These are phyloP conservation scores for Amanita phalloides DNA, from an alignment of 768 basidiomycete genomes.

Conservation along the genomic window DNA sequence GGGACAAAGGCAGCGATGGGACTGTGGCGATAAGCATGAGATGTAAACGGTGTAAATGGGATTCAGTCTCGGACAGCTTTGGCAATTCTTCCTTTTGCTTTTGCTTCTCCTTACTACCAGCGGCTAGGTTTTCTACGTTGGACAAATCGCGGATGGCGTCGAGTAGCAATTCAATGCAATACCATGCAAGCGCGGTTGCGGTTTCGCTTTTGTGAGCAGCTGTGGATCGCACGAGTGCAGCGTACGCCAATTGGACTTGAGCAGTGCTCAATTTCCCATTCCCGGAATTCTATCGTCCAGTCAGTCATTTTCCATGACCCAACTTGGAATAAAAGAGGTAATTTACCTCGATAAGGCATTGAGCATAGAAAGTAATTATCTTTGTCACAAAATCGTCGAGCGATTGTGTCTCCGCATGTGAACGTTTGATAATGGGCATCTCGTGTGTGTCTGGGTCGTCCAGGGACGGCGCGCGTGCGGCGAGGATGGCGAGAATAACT, in stretches of 20 bases:
- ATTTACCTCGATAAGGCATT: constrained; percentile 58
- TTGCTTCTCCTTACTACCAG: constrained; percentile 12
- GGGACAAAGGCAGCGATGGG: constrained; percentile 44
- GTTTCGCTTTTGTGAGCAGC: constrained; percentile 3
- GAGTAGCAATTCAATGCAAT: constrained; percentile 51
- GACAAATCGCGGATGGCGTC: constrained; percentile 28
- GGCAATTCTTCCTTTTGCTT: not conserved
- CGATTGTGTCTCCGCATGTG: constrained; percentile 5
- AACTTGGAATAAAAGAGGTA: not conserved
- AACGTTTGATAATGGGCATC: not conserved
- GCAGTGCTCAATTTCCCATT: constrained; percentile 48
- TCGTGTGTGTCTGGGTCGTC: not conserved
- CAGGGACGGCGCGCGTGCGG: constrained; percentile 37
- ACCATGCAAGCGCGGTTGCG: constrained; percentile 44
- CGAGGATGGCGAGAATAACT: constrained; percentile 66
- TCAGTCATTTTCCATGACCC: not conserved
- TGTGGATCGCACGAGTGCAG: constrained; percentile 59
- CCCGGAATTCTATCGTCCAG: constrained; percentile 42
- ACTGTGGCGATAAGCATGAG: constrained; percentile 57
- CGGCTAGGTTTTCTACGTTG: constrained; percentile 14
- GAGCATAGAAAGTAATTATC: constrained; percentile 66
- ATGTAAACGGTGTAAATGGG: constrained; percentile 40
- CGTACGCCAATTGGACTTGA: constrained; percentile 67
- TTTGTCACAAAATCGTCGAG: constrained; percentile 34
- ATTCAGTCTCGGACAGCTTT: not conserved